phyloP scores from a whole-genome alignment of 768 basidiomycete genomes.

The Rubroboletus satanas region DNA sequence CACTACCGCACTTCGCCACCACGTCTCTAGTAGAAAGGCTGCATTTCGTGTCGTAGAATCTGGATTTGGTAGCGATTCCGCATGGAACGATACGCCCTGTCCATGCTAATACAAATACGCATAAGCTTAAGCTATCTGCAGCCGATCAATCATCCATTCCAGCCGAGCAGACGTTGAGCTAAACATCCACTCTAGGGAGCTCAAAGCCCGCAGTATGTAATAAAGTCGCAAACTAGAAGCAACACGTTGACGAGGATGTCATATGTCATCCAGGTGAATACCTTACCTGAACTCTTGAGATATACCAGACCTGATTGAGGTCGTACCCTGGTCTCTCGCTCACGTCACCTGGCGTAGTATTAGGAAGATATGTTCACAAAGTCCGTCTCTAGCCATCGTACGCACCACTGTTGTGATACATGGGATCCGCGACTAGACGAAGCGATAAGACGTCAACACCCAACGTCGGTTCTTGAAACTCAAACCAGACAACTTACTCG shows the following conservation, averaged over 20 bases:
- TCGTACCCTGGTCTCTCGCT: constrained; percentile 80
- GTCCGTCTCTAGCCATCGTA: background rate
- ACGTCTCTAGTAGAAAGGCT: background rate
- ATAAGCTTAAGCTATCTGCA: background rate
- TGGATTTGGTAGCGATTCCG: background rate
- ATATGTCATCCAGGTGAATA: background rate
- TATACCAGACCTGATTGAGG: constrained; percentile 73
- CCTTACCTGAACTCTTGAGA: constrained; percentile 83
- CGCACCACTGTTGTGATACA: constrained; percentile 82
- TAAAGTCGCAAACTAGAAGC: constrained; percentile 58
- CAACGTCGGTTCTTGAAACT: background rate
- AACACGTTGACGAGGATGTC: background rate
- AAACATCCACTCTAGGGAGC: constrained; percentile 14
- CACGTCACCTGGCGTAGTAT: constrained; percentile 54
- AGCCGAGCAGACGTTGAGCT: background rate
- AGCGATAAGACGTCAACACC: background rate
- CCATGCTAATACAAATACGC: constrained; percentile 2
- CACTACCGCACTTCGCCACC: background rate
- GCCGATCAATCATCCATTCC: too few species aligned
- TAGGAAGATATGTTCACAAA: background rate
- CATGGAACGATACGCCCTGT: background rate
- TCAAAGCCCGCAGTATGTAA: constrained; percentile 68
- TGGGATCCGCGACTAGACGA: constrained; percentile 70
- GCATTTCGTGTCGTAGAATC: background rate
- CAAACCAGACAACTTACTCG: constrained; percentile 37